Evolutionary conservation across 164 flowering plant species (phyloP).

Genomic region (Liquidambar formosana): DNA sequence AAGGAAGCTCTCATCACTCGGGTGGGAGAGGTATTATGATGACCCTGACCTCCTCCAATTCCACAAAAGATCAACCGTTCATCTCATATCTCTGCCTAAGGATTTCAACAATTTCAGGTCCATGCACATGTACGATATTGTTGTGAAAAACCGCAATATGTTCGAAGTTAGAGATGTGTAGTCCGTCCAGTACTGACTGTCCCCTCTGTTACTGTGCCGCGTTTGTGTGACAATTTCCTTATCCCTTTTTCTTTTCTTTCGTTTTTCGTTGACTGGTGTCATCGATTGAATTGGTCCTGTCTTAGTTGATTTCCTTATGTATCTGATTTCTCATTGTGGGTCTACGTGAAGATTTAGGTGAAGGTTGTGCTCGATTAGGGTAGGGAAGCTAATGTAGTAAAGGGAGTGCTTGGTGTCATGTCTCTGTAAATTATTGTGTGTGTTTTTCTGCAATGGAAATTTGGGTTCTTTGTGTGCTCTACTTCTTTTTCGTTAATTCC

Average conservation of each 20-base stretch:
- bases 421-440: too few relatives aligned
- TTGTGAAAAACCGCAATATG: conserved; percentile 68
- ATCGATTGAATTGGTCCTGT: background rate
- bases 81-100: conserved; percentile 85
- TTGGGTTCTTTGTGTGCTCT: too few relatives aligned
- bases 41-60: conserved; percentile 81
- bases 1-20: conserved; percentile 49
- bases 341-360: too few relatives aligned
- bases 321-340: too few relatives aligned
- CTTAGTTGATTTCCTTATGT: too few relatives aligned
- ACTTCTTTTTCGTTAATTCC: too few relatives aligned
- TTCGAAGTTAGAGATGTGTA: conserved; percentile 77
- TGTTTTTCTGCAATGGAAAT: too few relatives aligned
- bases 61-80: conserved; percentile 76
- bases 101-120: conserved; percentile 75
- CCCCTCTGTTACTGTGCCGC: too few relatives aligned
- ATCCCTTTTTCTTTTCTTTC: background rate
- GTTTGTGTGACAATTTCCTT: background rate
- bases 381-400: too few relatives aligned
- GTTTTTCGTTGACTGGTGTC: too few relatives aligned
- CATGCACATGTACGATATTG: conserved; percentile 89
- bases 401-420: too few relatives aligned
- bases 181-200: background rate
- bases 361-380: too few relatives aligned
- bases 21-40: conserved; percentile 90